phyloP scores from a whole-genome alignment of 495 filamentous ascomycete species.

The Trichoderma reesei region DNA sequence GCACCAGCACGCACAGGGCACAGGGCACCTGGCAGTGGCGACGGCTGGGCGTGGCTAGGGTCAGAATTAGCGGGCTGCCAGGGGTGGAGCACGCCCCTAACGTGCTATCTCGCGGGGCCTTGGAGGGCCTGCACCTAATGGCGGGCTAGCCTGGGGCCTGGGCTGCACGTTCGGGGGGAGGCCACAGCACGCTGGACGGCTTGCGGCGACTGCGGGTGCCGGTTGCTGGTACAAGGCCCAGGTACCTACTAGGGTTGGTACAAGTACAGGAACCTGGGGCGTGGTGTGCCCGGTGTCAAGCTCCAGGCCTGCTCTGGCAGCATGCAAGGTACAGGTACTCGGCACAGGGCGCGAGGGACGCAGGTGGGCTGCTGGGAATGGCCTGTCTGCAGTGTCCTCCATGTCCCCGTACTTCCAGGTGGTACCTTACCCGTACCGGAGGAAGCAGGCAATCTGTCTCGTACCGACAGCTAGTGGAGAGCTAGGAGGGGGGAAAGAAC shows the following conservation, averaged over 20 bases:
- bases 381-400: background rate
- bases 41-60: slow-evolving; percentile 2
- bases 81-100: slow-evolving; percentile 9
- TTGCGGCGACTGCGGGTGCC: too few relatives aligned
- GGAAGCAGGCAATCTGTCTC: too few relatives aligned
- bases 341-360: background rate
- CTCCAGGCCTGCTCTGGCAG: too few relatives aligned
- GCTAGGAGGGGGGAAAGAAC: too few relatives aligned
- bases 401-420: background rate
- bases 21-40: slow-evolving; percentile 1
- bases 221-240: too few relatives aligned
- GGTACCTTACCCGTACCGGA: too few relatives aligned
- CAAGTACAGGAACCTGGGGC: too few relatives aligned
- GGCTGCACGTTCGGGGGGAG: background rate
- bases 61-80: slow-evolving; percentile 5
- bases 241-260: too few relatives aligned
- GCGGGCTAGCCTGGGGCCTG: background rate
- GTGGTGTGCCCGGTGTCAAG: too few relatives aligned
- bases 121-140: background rate
- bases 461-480: too few relatives aligned
- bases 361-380: too few relatives aligned
- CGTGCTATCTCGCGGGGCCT: slow-evolving; percentile 8
- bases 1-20: background rate
- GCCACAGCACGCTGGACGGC: background rate
- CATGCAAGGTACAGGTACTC: too few relatives aligned